Evolutionary conservation across 257 asterid genomes (phyloP), one percentile per base, ranked within the genome.

Genomic region (Paraleonurus japonicus): DNA sequence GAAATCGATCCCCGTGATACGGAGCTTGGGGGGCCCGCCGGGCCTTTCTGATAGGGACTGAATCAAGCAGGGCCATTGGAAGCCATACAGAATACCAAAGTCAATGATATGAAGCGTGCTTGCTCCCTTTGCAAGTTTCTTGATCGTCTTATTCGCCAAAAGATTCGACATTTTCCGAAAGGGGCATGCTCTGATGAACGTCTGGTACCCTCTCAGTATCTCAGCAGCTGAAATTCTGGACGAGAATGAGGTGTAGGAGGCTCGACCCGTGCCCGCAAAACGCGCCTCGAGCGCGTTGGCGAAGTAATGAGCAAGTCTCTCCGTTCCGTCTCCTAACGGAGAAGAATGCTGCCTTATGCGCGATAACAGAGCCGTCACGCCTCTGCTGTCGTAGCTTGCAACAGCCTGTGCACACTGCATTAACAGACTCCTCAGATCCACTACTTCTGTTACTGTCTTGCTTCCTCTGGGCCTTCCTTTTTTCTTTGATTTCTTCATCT

Each of bases 1-100:
- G 57, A 85, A 81, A 47, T 85, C 90, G 0, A 85, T 85, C 17
- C 90, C 90, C 0, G 90, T 85, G 60, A 85, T 85, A 5, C 78
- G 81, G 8, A 85, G 83, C 86, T 72, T 79, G 0, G 90, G 88
- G 7, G 90, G 86, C 0, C 90, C 90, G 0, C 74, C 85, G 0
- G 58, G 65, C 37, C 85, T 32, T n/a, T 77, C 77, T 0, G 90
- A 85, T 2, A 85, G 72, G 5, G 71, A 54, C 24, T 85, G 84
- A 41, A 85, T 83, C 3, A 85, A 61, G 61, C 85, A 81, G 10
- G 90, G 90, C 90, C 90, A 85, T 20, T 85, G 90, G 70, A 71
- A 83, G 2, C 90, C 90, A 16, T 85, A 83, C 26, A 82, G 65
- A 33, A 81, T 82, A 9, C 90, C 90, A n/a, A 85, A 79, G 35